A percentile compares a stretch with the other conserved stretches of the same genome.
Conservation (phyloP, 192 early-diverging fungal species). For the Funneliformis mosseae region DNA sequence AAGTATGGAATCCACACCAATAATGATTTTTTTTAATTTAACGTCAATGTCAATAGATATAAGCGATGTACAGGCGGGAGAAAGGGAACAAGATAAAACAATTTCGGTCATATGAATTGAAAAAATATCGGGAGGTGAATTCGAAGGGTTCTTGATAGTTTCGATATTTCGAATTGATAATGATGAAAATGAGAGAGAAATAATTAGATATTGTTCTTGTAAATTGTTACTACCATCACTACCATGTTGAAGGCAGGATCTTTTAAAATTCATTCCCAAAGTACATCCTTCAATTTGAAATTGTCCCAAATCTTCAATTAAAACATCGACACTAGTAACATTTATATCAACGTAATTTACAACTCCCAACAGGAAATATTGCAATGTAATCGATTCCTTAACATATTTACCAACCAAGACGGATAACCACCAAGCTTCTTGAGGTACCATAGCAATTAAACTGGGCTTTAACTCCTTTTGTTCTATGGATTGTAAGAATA, state of each 20-base stretch:
- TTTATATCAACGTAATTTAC: constrained; percentile 46
- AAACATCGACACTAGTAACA: constrained; percentile 25
- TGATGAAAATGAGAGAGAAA: constrained; percentile 31
- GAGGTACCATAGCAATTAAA: constrained; percentile 32
- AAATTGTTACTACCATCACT: too few species aligned
- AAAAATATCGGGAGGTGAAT: neutral
- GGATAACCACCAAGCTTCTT: constrained; percentile 50
- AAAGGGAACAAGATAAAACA: constrained; percentile 42
- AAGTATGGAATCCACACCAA: constrained; percentile 34
- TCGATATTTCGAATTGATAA: constrained; percentile 32
- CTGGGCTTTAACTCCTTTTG: neutral
- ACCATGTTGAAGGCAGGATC: too few species aligned
- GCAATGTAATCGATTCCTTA: constrained; percentile 42
- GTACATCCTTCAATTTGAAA: constrained; percentile 30
- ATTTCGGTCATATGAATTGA: constrained; percentile 34
- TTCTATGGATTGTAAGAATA: neutral
- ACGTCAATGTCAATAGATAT: constrained; percentile 40
- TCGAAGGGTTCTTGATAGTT: constrained; percentile 5
- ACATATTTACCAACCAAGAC: constrained; percentile 42
- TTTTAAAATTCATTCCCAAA: constrained; percentile 34
- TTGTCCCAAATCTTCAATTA: constrained; percentile 30
- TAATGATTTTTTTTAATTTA: constrained; percentile 10
- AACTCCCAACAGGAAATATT: constrained; percentile 43
- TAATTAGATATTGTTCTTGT: constrained; percentile 13
- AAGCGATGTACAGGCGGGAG: constrained; percentile 43